These are phyloP conservation scores for Yarrowia osloensis DNA, from an alignment of 805 yeast species.

Conservation along the genomic window DNA sequence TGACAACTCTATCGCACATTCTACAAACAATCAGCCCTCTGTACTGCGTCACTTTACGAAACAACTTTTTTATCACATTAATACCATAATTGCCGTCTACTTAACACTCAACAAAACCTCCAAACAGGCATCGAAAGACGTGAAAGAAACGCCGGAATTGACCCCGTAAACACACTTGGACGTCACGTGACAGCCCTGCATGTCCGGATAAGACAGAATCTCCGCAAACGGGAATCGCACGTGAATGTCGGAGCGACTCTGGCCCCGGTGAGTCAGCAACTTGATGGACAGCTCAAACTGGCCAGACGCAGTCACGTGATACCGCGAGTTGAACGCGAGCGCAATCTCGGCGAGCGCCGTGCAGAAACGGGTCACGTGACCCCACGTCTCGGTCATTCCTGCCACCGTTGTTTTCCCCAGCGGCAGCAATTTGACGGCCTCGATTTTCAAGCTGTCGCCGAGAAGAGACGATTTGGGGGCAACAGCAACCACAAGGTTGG, in stretches of 20 bases:
- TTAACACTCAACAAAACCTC: constrained; percentile 2
- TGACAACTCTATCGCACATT: too few species aligned
- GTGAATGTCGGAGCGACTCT: neutral
- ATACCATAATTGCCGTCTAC: neutral
- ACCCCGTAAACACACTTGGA: neutral
- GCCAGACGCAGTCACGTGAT: neutral
- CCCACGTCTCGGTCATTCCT: neutral
- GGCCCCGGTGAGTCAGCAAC: neutral
- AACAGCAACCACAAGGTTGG: neutral
- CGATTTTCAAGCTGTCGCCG: neutral
- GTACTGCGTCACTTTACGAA: too few species aligned
- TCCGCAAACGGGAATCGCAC: constrained; percentile 1
- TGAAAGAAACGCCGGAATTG: neutral
- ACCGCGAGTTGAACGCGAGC: neutral
- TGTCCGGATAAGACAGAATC: neutral
- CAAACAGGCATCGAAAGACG: neutral
- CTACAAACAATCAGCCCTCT: too few species aligned
- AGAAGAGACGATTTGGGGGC: neutral
- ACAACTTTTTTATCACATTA: too few species aligned
- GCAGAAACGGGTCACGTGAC: neutral
- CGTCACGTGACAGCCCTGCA: neutral
- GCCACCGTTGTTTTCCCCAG: neutral
- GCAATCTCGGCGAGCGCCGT: neutral
- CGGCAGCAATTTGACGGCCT: neutral
- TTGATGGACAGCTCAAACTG: neutral